Evolutionary conservation across 768 basidiomycete species (phyloP).

Genomic region (Holtermannia corniformis): DNA sequence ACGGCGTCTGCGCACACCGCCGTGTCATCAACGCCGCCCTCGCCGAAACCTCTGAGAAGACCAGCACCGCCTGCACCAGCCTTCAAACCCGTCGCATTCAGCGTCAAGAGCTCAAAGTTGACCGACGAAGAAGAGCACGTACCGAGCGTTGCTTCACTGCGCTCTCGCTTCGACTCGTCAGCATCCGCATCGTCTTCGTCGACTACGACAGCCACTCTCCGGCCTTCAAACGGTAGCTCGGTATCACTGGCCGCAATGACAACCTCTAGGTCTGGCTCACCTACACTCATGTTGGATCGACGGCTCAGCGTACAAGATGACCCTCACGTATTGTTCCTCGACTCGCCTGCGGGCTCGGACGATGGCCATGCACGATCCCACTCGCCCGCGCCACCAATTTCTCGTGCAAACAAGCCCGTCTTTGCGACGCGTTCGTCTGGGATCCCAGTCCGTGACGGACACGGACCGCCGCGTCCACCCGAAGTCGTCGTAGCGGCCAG

Average conservation of each 20-base stretch:
- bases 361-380: too few relatives aligned
- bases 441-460: neutral
- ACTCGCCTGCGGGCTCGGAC: too few relatives aligned
- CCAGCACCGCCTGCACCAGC: neutral
- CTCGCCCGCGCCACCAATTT: neutral
- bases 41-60: too few relatives aligned
- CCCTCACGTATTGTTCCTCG: too few relatives aligned
- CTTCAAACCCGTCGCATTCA: neutral
- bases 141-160: neutral
- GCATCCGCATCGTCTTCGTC: neutral
- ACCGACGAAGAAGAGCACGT: constrained; percentile 3
- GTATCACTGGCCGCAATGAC: too few relatives aligned
- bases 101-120: neutral
- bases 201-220: neutral
- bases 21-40: too few relatives aligned
- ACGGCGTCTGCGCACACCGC: too few relatives aligned
- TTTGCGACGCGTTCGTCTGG: neutral
- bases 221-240: too few relatives aligned
- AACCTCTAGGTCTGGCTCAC: too few relatives aligned
- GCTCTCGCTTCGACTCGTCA: neutral
- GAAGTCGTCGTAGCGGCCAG: neutral
- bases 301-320: too few relatives aligned
- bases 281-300: too few relatives aligned
- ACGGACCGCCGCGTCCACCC: neutral
- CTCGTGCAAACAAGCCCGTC: neutral